These are phyloP conservation scores for Penicillium sp. DNA, from an alignment of 2,329 filamentous ascomycete species.

Conservation along the genomic window DNA sequence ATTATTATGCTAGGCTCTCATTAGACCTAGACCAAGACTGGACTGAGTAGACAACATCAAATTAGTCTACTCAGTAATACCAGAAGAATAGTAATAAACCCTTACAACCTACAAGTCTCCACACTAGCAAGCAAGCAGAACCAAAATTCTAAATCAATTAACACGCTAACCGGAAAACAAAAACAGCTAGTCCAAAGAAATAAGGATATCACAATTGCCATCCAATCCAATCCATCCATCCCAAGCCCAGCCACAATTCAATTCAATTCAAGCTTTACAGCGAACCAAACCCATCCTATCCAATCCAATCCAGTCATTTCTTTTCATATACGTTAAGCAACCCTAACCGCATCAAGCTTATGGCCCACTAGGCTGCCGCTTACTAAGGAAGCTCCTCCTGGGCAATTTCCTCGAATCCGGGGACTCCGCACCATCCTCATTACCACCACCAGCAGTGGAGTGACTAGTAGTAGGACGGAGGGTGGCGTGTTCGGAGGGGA, in stretches of 20 bases:
- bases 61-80: too few relatives aligned
- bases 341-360: background rate
- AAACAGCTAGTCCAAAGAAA: background rate
- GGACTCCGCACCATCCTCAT: slow-evolving; percentile 35
- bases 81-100: too few relatives aligned
- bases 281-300: background rate
- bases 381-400: slow-evolving; percentile 52
- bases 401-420: slow-evolving; percentile 46
- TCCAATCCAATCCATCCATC: background rate
- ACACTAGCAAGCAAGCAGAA: too few relatives aligned
- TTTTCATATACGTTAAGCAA: too few relatives aligned
- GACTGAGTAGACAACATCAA: too few relatives aligned
- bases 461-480: slow-evolving; percentile 14
- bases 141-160: background rate
- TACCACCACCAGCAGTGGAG: slow-evolving; percentile 35
- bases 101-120: too few relatives aligned
- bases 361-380: slow-evolving; percentile 40
- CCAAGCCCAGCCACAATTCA: too few relatives aligned
- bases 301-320: background rate
- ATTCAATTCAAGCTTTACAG: too few relatives aligned
- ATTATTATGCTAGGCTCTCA: too few relatives aligned
- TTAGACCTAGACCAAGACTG: too few relatives aligned
- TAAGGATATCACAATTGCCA: background rate
- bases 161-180: background rate
- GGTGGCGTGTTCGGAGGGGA: background rate